phyloP scores from a whole-genome alignment of 169 alveolate genomes.

The Babesia sp. region DNA sequence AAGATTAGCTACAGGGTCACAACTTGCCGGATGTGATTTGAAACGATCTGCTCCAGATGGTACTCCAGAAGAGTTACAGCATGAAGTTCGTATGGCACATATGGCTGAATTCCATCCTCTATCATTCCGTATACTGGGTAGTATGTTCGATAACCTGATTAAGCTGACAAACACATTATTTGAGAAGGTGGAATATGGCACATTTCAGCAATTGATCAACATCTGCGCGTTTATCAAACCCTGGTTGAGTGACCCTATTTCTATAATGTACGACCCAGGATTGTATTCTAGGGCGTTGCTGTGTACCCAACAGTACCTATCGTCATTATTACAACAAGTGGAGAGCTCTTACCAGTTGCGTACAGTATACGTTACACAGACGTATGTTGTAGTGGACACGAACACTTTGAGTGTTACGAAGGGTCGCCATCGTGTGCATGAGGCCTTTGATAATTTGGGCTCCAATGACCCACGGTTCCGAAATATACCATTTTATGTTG shows the following conservation, averaged over 20 bases:
- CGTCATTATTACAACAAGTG: constrained; percentile 62
- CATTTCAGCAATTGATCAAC: constrained; percentile 70
- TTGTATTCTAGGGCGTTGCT: constrained; percentile 59
- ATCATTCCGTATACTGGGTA: constrained; percentile 53
- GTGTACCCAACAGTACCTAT: constrained; percentile 60
- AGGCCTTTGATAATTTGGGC: constrained; percentile 64
- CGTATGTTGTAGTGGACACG: constrained; percentile 69
- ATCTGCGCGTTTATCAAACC: constrained; percentile 69
- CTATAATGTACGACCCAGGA: constrained; percentile 73
- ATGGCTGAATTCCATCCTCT: constrained; percentile 58
- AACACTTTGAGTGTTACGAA: constrained; percentile 70
- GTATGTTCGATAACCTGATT: constrained; percentile 58
- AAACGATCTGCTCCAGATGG: neutral
- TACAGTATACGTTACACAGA: constrained; percentile 66
- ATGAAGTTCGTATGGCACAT: constrained; percentile 40
- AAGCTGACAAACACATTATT: constrained; percentile 48
- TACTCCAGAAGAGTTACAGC: constrained; percentile 31
- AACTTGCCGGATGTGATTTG: neutral
- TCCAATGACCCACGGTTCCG: constrained; percentile 68
- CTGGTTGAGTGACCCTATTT: constrained; percentile 70
- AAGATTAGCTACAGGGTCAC: neutral
- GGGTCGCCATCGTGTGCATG: constrained; percentile 69
- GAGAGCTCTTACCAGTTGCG: constrained; percentile 59
- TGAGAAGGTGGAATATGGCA: constrained; percentile 63
- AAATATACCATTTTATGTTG: constrained; percentile 75